Conservation (phyloP, 192 early-diverging fungal genomes). For the Coemansia sp. region DNA sequence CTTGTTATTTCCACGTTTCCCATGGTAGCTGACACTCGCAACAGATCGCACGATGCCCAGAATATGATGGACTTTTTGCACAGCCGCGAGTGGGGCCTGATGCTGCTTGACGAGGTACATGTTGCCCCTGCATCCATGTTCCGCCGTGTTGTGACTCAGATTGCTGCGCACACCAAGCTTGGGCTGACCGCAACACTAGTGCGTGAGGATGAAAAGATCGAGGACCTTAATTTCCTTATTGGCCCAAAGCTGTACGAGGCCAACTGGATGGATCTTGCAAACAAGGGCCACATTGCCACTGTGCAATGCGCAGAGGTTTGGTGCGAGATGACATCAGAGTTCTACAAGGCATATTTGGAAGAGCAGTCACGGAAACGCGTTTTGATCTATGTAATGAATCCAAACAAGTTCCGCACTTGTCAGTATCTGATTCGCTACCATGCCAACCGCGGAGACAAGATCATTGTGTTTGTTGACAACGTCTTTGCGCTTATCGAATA, state of each 20-base stretch:
- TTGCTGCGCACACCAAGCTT: conserved; percentile 94
- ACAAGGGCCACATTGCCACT: conserved; percentile 94
- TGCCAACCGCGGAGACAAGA: conserved; percentile 92
- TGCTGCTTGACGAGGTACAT: conserved; percentile 97
- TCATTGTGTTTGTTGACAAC: conserved; percentile 99
- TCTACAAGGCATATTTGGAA: conserved; percentile 90
- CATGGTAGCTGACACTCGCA: conserved; percentile 93
- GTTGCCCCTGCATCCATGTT: conserved; percentile 98
- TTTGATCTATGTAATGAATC: conserved; percentile 94
- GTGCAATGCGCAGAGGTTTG: conserved; percentile 99
- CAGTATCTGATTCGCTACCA: conserved; percentile 96
- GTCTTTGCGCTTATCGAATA: conserved; percentile 94
- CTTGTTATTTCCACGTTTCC: conserved; percentile 96
- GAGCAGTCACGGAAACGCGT: conserved; percentile 80
- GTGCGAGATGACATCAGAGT: conserved; percentile 97
- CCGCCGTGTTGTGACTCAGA: conserved; percentile 85
- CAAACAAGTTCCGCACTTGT: conserved; percentile 96
- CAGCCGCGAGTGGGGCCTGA: conserved; percentile 93
- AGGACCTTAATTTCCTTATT: conserved; percentile 95
- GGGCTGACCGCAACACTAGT: conserved; percentile 98
- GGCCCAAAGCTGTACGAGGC: conserved; percentile 99
- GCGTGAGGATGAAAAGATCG: conserved; percentile 97
- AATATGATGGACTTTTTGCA: conserved; percentile 95
- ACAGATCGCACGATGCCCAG: conserved; percentile 89
- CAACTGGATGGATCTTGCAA: conserved; percentile 99